phyloP scores from a whole-genome alignment of 495 filamentous ascomycete species.

The Schizothecium vesticola region DNA sequence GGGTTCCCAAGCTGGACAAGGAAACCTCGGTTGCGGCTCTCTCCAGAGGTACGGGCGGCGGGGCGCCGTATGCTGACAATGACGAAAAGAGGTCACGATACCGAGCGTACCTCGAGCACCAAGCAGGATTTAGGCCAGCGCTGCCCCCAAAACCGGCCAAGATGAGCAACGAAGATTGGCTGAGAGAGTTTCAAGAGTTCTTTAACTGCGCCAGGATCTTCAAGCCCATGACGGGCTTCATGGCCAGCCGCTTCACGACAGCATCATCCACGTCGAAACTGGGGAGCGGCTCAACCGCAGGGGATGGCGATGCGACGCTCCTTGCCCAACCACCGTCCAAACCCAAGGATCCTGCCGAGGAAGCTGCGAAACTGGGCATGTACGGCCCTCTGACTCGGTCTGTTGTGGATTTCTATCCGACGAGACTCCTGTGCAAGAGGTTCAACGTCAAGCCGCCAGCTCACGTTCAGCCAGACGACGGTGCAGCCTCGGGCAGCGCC shows the following conservation, averaged over 20 bases:
- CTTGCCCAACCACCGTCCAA: constrained; percentile 57
- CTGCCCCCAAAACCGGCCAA: constrained; percentile 51
- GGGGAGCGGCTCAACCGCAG: constrained; percentile 19
- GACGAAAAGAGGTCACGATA: constrained; percentile 73
- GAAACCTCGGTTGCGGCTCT: constrained; percentile 69
- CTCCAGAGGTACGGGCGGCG: constrained; percentile 62
- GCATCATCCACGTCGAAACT: constrained; percentile 47
- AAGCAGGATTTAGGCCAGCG: constrained; percentile 57
- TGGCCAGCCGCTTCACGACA: constrained; percentile 86
- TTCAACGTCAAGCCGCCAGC: constrained; percentile 78
- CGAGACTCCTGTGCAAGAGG: constrained; percentile 82
- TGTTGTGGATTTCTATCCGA: constrained; percentile 68
- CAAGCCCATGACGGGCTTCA: constrained; percentile 82
- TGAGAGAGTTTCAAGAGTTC: constrained; percentile 81
- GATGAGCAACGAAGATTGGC: constrained; percentile 64
- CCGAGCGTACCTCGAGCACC: constrained; percentile 69
- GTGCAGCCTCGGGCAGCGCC: constrained; percentile 18
- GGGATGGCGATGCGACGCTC: constrained; percentile 34
- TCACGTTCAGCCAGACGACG: constrained; percentile 61
- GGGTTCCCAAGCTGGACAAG: constrained; percentile 68
- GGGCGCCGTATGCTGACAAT: constrained; percentile 85
- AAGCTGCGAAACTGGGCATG: constrained; percentile 89
- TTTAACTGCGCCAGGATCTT: constrained; percentile 84
- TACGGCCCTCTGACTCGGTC: constrained; percentile 82
- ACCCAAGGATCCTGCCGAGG: constrained; percentile 70